Conservation (phyloP, 2,329 filamentous ascomycete species). For the Verticillium nubilum region DNA sequence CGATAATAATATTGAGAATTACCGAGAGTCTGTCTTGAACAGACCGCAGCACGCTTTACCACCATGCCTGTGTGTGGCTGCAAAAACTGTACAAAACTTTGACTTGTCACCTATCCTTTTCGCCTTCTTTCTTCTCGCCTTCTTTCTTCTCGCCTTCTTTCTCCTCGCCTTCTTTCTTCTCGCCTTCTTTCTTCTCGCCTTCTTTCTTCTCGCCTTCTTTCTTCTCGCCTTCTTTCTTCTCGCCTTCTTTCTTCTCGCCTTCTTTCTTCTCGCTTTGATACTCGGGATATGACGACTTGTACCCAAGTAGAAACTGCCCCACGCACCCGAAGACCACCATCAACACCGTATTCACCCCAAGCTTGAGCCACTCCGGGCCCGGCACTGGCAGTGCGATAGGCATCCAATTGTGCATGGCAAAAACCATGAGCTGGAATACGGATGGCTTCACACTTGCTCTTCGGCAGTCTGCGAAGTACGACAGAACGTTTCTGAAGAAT, state of each 20-base stretch:
- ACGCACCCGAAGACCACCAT: conserved; percentile 5
- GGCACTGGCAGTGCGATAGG: conserved; percentile 5
- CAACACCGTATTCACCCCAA: conserved; percentile 6
- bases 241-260: background rate
- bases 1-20: no score
- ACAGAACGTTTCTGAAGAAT: conserved; percentile 16
- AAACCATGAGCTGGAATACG: conserved; percentile 16
- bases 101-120: no score
- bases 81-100: no score
- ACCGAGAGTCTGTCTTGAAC: no score
- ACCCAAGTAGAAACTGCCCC: conserved; percentile 8
- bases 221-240: background rate
- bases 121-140: no score
- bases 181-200: no score
- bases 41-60: no score
- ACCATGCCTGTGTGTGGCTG: no score
- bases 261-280: conserved; percentile 3
- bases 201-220: no score
- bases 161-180: no score
- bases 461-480: conserved; percentile 16
- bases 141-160: no score
- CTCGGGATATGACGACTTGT: conserved; percentile 8
- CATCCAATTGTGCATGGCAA: conserved; percentile 12
- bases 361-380: conserved; percentile 5
- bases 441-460: conserved; percentile 7